These are phyloP conservation scores for Mortierella sp. DNA, from an alignment of 371 early-diverging fungal species.

Conservation along the genomic window DNA sequence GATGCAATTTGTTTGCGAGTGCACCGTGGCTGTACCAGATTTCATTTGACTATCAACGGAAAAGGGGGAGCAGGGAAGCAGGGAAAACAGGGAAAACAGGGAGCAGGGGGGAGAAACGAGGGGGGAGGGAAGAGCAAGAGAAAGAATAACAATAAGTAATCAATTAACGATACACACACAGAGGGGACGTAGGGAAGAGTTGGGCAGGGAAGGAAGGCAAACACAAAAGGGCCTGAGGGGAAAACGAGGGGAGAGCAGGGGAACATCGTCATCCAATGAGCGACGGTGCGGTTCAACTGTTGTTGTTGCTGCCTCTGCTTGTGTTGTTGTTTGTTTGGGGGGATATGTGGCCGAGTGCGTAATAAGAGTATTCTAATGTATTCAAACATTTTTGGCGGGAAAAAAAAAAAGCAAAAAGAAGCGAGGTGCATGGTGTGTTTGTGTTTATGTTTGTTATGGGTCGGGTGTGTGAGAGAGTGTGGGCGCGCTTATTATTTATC, in stretches of 20 bases:
- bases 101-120: background rate
- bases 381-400: constrained; percentile 22
- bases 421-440: constrained; percentile 15
- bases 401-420: constrained; percentile 3
- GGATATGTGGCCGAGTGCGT: background rate
- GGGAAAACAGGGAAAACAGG: constrained; percentile 13
- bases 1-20: background rate
- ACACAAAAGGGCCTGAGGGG: background rate
- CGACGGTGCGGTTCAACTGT: background rate
- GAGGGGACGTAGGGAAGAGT: background rate
- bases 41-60: constrained; percentile 18
- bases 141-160: background rate
- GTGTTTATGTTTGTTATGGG: constrained; percentile 7
- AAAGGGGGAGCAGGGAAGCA: constrained; percentile 18
- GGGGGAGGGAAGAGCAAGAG: background rate
- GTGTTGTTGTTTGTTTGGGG: constrained; percentile 7
- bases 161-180: background rate
- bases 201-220: background rate
- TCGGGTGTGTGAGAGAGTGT: background rate
- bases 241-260: constrained; percentile 19
- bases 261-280: constrained; percentile 9
- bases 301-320: background rate
- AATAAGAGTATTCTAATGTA: constrained; percentile 10
- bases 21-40: background rate
- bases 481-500: background rate